Percentiles rank a stretch among this genome's conserved stretches.
phyloP scores from a whole-genome alignment of 345 rosid species.

The Pseudoturritis turrita region DNA sequence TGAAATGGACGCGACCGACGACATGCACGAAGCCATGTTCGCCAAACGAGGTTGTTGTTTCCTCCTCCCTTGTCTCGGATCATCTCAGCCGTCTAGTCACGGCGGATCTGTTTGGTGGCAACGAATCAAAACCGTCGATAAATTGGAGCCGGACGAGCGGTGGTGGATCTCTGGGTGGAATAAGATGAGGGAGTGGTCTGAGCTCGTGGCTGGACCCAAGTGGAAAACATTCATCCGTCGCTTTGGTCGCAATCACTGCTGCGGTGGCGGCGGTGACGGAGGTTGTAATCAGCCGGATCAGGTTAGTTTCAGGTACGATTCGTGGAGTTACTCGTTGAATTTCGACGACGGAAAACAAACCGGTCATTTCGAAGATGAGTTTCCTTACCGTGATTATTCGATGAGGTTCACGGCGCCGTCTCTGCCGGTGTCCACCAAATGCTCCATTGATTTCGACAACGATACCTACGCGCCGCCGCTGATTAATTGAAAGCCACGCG shows the following conservation, averaged over 20 bases:
- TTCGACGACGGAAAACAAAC: conserved; percentile 64
- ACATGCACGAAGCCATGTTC: conserved; percentile 32
- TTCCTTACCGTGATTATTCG: conserved; percentile 40
- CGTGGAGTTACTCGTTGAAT: conserved; percentile 74
- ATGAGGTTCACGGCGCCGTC: conserved; percentile 42
- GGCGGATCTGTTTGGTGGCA: conserved; percentile 44
- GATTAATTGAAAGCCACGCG: conserved; percentile 14
- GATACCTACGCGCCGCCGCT: conserved; percentile 14
- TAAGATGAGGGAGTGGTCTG: conserved; percentile 49
- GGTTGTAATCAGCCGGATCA: conserved; percentile 25
- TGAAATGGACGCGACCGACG: conserved; percentile 30
- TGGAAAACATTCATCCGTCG: conserved; percentile 54
- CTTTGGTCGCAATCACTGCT: conserved; percentile 28
- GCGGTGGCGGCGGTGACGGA: background rate
- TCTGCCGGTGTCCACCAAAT: conserved; percentile 41
- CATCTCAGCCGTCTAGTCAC: conserved; percentile 22
- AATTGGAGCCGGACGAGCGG: conserved; percentile 19
- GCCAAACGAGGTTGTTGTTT: conserved; percentile 40
- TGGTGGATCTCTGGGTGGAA: conserved; percentile 48
- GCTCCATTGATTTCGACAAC: conserved; percentile 38
- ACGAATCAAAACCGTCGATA: conserved; percentile 32
- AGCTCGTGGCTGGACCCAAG: conserved; percentile 42
- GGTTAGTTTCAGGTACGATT: conserved; percentile 61
- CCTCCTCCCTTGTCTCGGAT: conserved; percentile 31
- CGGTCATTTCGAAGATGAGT: conserved; percentile 34